Conservation (phyloP, 345 rosid species). For the Eucalyptus dawsonii region DNA sequence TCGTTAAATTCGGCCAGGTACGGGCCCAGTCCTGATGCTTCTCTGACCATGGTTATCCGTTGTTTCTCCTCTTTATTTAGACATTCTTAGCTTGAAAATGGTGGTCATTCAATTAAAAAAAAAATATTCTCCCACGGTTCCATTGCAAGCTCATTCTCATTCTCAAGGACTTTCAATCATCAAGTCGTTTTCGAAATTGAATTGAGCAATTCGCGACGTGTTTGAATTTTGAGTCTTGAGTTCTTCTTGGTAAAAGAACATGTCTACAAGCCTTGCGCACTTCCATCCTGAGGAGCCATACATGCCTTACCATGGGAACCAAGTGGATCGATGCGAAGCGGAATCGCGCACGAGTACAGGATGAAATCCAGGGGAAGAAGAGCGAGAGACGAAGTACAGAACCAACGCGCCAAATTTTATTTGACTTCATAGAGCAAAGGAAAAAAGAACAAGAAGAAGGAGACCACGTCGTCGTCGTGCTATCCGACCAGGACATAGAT, state of each 20-base stretch:
- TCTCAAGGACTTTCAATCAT: background rate
- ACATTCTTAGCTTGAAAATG: background rate
- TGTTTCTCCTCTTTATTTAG: background rate
- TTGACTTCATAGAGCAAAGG: background rate
- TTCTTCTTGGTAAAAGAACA: background rate
- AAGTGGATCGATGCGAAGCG: background rate
- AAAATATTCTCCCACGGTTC: background rate
- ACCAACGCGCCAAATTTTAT: background rate
- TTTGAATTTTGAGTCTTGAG: background rate
- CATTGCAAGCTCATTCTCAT: background rate
- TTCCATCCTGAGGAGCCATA: background rate
- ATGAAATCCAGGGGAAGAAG: background rate
- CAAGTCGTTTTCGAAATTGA: background rate
- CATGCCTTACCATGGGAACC: background rate
- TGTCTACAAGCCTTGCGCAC: background rate
- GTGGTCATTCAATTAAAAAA: background rate
- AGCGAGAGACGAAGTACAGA: background rate
- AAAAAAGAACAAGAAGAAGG: background rate
- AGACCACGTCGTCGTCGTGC: background rate
- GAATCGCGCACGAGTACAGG: background rate
- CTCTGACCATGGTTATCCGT: background rate
- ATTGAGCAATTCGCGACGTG: background rate
- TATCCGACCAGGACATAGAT: slow-evolving; percentile 70
- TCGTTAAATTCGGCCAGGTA: background rate
- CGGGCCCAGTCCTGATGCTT: background rate